Evolutionary conservation across 1,284 basidiomycete genomes (phyloP).

Genomic region (Heterobasidion occidentale): DNA sequence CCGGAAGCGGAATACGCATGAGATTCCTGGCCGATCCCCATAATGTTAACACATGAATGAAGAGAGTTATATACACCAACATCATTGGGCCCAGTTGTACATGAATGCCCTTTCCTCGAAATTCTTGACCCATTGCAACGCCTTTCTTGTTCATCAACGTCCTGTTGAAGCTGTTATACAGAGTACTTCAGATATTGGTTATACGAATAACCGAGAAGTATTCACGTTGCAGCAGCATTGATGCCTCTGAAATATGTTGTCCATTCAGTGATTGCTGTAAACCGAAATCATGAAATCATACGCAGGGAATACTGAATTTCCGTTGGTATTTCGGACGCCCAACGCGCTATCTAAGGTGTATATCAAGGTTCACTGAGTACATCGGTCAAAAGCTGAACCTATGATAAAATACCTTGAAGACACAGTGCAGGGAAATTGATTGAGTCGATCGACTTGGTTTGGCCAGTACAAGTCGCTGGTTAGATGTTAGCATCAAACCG

Average conservation of each 20-base stretch:
- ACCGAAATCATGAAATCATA: conserved; percentile 17
- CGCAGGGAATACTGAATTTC: conserved; percentile 66
- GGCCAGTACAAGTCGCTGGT: conserved; percentile 56
- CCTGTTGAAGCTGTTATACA: conserved; percentile 45
- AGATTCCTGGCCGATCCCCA: conserved; percentile 34
- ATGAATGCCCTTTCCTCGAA: conserved; percentile 59
- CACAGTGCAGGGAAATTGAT: conserved; percentile 66
- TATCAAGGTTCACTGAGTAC: not conserved
- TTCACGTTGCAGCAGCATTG: conserved; percentile 57
- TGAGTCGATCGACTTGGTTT: conserved; percentile 50
- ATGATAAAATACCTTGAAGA: conserved; percentile 37
- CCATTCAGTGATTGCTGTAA: not conserved
- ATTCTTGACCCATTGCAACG: conserved; percentile 61
- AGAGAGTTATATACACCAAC: conserved; percentile 16
- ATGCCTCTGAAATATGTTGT: conserved; percentile 40
- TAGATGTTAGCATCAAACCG: not conserved
- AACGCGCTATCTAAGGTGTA: conserved; percentile 46
- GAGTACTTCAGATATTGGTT: not conserved
- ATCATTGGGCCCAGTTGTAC: conserved; percentile 53
- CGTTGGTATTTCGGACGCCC: conserved; percentile 58
- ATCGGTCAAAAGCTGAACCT: not conserved
- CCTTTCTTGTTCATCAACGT: conserved; percentile 58
- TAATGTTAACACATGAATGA: not conserved
- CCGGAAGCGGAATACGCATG: conserved; percentile 56
- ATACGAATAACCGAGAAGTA: not conserved